phyloP scores from a whole-genome alignment of 2,329 filamentous ascomycete genomes.

The Tolypocladium ophioglossoides region DNA sequence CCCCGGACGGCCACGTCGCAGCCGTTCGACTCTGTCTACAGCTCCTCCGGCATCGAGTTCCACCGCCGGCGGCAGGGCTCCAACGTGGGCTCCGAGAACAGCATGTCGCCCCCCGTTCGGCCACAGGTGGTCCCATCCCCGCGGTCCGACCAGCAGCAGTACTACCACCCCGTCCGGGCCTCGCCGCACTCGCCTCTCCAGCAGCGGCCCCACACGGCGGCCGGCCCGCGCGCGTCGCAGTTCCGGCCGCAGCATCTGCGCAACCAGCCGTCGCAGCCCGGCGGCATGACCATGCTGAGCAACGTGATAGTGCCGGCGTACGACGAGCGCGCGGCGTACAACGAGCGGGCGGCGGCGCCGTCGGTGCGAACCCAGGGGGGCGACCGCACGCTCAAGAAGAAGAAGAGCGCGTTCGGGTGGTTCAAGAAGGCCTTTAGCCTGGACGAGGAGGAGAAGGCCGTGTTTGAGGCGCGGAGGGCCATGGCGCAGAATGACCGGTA shows the following conservation, averaged over 20 bases:
- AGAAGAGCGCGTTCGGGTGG: constrained; percentile 58
- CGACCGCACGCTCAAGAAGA: constrained; percentile 47
- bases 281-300: constrained; percentile 46
- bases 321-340: constrained; percentile 31
- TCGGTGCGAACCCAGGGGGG: constrained; percentile 16
- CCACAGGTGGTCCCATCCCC: constrained; percentile 20
- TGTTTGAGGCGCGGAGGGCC: constrained; percentile 45
- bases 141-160: constrained; percentile 32
- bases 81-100: constrained; percentile 22
- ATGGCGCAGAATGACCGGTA: constrained; percentile 36
- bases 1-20: constrained; percentile 18
- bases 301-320: constrained; percentile 38
- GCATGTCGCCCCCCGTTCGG: constrained; percentile 13
- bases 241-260: constrained; percentile 28
- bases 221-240: constrained; percentile 16
- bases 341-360: constrained; percentile 20
- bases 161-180: constrained; percentile 51
- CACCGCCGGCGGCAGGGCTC: constrained; percentile 19
- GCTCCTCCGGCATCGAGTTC: constrained; percentile 34
- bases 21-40: constrained; percentile 36
- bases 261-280: constrained; percentile 41
- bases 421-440: constrained; percentile 57
- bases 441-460: constrained; percentile 50
- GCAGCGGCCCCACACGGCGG: constrained; percentile 45
- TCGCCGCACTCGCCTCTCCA: constrained; percentile 55